Conservation (phyloP, 768 basidiomycete genomes). For the Dacryopinax spathularia region DNA sequence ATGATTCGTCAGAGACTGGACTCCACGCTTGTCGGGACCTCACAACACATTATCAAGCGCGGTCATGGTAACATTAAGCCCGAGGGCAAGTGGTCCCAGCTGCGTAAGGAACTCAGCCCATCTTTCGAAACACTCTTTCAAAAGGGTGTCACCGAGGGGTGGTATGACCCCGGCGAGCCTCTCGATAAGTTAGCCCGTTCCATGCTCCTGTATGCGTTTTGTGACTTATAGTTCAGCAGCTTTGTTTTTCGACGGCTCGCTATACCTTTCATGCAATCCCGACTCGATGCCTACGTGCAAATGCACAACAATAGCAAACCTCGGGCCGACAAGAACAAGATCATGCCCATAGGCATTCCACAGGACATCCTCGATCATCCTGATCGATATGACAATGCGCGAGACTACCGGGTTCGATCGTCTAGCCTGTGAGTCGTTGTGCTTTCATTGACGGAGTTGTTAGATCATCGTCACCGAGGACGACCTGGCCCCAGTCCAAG, state of each 20-base stretch:
- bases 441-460: neutral
- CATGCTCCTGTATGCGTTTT: too few species aligned
- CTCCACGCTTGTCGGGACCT: neutral
- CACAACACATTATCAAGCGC: neutral
- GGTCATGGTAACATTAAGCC: neutral
- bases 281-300: too few species aligned
- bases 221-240: too few species aligned
- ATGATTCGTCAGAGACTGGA: neutral
- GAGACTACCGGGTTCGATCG: too few species aligned
- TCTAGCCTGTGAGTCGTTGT: too few species aligned
- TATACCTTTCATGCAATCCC: too few species aligned
- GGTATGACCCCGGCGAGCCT: conserved; percentile 1
- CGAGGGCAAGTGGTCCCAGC: neutral
- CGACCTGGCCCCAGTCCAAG: neutral
- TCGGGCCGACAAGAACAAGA: too few species aligned
- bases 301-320: too few species aligned
- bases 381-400: too few species aligned
- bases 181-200: neutral
- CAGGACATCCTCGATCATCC: too few species aligned
- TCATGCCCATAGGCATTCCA: too few species aligned
- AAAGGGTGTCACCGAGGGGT: conserved; percentile 18
- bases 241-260: too few species aligned
- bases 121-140: conserved; percentile 28
- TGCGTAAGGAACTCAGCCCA: conserved; percentile 21
- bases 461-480: neutral